phyloP scores from a whole-genome alignment of 2,329 filamentous ascomycete genomes.

The Graphilbum sp. region DNA sequence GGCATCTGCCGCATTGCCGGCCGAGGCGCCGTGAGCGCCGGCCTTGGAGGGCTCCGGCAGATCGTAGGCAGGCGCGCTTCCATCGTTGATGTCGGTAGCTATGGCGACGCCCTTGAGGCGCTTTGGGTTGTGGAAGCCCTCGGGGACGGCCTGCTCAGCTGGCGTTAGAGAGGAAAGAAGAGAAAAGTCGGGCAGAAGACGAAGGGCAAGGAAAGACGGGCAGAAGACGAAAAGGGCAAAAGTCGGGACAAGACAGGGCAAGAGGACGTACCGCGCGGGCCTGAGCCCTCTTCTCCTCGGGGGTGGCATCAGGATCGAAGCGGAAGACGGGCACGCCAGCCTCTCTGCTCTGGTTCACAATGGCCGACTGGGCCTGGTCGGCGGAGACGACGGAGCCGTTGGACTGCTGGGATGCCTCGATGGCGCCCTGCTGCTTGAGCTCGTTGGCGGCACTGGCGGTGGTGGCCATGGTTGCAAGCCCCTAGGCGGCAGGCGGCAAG shows the following conservation, averaged over 20 bases:
- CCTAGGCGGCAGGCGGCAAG: not conserved
- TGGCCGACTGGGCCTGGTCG: conserved; percentile 47
- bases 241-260: not conserved
- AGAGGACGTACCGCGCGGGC: conserved; percentile 49
- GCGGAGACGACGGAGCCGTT: conserved; percentile 46
- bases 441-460: conserved; percentile 26
- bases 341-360: conserved; percentile 62
- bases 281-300: conserved; percentile 72
- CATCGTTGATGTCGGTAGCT: conserved; percentile 65
- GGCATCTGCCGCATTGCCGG: conserved; percentile 31
- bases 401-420: conserved; percentile 62
- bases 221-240: not conserved
- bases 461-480: conserved; percentile 15
- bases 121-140: conserved; percentile 41
- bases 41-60: conserved; percentile 59
- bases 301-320: conserved; percentile 73
- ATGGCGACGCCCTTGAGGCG: conserved; percentile 51
- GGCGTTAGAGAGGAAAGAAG: not conserved
- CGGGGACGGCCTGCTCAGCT: conserved; percentile 37
- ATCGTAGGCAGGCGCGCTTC: conserved; percentile 52
- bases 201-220: not conserved
- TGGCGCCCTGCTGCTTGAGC: conserved; percentile 65
- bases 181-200: not conserved
- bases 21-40: conserved; percentile 38
- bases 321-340: conserved; percentile 66